Evolutionary conservation across 1,284 basidiomycete species (phyloP), one percentile per base, ranked within the genome.

Genomic region (Hymenochaete sp.): DNA sequence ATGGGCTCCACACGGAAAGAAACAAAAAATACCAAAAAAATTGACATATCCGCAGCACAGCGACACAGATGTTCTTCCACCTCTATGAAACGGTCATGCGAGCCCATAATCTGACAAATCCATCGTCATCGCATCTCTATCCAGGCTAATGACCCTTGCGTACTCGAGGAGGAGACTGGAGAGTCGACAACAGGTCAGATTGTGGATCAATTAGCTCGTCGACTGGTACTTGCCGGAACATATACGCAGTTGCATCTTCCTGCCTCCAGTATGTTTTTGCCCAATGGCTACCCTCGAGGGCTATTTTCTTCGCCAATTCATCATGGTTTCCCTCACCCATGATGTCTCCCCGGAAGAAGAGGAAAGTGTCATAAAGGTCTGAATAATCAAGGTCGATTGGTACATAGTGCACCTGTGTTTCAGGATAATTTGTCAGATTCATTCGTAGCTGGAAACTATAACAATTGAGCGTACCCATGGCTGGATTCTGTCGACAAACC

Each of bases 161-260:
- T 65, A 70, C 51, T 70, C 69, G 38, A 71, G 61, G 45, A 68
- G 68, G 44, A 71, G 52, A 24, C 68, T 58, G 38, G 13, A 29
- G n/a, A 18, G 11, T 1, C 4, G 1, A 16, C 24, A 40, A 25
- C 7, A 4, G 27, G 3, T 42, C 39, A 33, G 32, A 13, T 16
- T 33, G 11, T 6, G 32, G 14, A 31, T 31, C 28, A 31, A 14
- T 14, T 19, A 13, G 24, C 13, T 9, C 8, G 7, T 42, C 2
- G 16, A 26, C 33, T 26, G 31, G 26, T 5, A 55, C 66, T 44
- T 38, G 77, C 76, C 79, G 67, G 56, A 76, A 80, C 50, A 73
- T 63, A 60, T 82, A 82, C 9, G 79, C 73, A 25, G 71, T 67
- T 62, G 83, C 66, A 58, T 85, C 82, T 53, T 79, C 76, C 44